These are phyloP conservation scores for Paramyrothecium sp. DNA, from an alignment of 2,329 filamentous ascomycete genomes.

Conservation along the genomic window DNA sequence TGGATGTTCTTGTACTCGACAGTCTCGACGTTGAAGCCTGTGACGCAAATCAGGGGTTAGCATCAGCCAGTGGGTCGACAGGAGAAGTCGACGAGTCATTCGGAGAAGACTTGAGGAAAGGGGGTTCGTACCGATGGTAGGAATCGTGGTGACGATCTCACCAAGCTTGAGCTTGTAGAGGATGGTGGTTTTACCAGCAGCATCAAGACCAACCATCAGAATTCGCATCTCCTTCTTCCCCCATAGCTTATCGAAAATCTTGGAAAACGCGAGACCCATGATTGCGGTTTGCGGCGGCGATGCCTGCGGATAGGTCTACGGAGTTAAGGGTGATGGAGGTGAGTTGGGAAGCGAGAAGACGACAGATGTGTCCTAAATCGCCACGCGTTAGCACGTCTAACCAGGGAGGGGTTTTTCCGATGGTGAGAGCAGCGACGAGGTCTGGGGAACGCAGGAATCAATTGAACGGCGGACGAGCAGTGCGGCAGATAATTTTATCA, in stretches of 20 bases:
- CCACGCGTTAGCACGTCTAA: neutral
- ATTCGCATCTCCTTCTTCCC: conserved; percentile 99
- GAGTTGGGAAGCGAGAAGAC: neutral
- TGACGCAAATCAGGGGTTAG: conserved; percentile 17
- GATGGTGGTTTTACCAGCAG: conserved; percentile 99
- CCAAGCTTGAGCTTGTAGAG: conserved; percentile 99
- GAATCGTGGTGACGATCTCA: conserved; percentile 98
- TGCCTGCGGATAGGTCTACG: conserved; percentile 22
- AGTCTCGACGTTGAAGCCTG: conserved; percentile 99
- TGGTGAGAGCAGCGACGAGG: neutral
- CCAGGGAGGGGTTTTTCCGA: neutral
- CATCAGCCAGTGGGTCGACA: conserved; percentile 6
- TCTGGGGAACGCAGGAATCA: neutral
- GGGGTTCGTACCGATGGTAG: conserved; percentile 77
- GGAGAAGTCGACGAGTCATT: neutral
- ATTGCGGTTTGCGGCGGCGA: conserved; percentile 53
- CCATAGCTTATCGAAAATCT: conserved; percentile 94
- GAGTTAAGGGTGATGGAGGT: conserved; percentile 18
- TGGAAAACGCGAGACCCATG: conserved; percentile 98
- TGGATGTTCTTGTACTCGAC: conserved; percentile 99
- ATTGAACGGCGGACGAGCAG: neutral
- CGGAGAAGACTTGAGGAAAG: too few relatives aligned
- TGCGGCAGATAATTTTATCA: neutral
- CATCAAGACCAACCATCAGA: conserved; percentile 99
- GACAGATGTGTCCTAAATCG: neutral